Base-by-base conservation (phyloP, 805 yeast genomes). In the Blastobotrys chiropterorum region DNA sequence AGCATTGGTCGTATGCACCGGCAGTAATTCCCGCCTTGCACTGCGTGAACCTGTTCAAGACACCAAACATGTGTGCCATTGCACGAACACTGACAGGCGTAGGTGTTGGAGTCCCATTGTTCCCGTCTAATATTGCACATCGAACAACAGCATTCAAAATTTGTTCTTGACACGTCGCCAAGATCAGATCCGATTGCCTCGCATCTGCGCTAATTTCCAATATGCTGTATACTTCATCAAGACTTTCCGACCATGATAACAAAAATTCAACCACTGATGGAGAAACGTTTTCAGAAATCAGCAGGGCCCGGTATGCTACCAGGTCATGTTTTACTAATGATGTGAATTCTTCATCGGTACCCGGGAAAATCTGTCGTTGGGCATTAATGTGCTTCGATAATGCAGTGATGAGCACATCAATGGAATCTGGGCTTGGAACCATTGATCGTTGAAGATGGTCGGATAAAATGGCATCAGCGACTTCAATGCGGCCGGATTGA, bases 51-150 rank as follows among this genome's bases (percentile, higher is more conserved):
- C 65, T 49, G 30, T 54, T 57, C 43, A 62, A 48, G 4, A 58
- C 52, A 7, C 63, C 65, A 49, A 60, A 59, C 55, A 59, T 53
- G 45, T 61, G 63, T 1, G 65, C 62, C 63, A 60, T 61, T 7
- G 58, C 55, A n/a, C n/a, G n/a, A n/a, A n/a, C n/a, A n/a, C n/a
- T n/a, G n/a, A n/a, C n/a, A n/a, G n/a, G n/a, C 7, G 52, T 38
- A 14, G 56, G 53, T 8, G 46, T 30, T 20, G 15, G 14, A 3
- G 40, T 40, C n/a, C n/a, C n/a, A 2, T 42, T 16, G 5, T n/a
- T 39, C 11, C 20, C 43, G n/a, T 39, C 22, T 5, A 44, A 13
- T 3, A 13, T 1, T 8, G 53, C 47, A 26, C 53, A 52, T 21
- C 55, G 50, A 8, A 55, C 61, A 16, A 60, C 55, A 4, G 58